Percentiles rank a stretch among this genome's conserved stretches.
Evolutionary conservation across 139 green algal genomes (phyloP).

Genomic region (Chara braunii): DNA sequence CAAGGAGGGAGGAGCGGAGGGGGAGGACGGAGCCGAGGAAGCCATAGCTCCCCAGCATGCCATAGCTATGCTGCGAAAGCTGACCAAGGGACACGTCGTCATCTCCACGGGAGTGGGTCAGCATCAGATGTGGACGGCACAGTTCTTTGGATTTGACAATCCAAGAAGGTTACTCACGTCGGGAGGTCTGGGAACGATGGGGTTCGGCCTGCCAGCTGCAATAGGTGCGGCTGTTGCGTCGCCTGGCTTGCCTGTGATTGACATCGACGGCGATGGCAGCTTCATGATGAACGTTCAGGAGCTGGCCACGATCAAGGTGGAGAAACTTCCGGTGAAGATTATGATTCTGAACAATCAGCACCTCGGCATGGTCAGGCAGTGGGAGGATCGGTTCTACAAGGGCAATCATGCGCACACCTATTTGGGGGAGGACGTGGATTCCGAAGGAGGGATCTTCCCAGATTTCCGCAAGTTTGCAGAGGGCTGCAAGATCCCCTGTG

Average conservation of each 20-base stretch:
- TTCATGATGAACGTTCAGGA: conserved; percentile 96
- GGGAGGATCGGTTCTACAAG: conserved; percentile 99
- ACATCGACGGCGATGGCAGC: conserved; percentile 96
- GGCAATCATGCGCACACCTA: conserved; percentile 52
- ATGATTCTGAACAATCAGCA: conserved; percentile 99
- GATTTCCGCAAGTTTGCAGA: conserved; percentile 89
- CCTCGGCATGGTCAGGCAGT: conserved; percentile 99
- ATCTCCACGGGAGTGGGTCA: conserved; percentile 96
- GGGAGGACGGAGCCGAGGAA: too few species aligned
- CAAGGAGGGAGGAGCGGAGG: too few species aligned
- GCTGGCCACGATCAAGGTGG: conserved; percentile 85
- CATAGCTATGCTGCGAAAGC: conserved; percentile 81
- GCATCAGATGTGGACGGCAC: conserved; percentile 98
- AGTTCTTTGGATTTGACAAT: conserved; percentile 68
- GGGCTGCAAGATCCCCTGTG: conserved; percentile 43
- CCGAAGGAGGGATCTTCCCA: conserved; percentile 91
- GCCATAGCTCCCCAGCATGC: conserved; percentile 88
- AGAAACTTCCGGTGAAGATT: conserved; percentile 89
- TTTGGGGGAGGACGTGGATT: conserved; percentile 80
- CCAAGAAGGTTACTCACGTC: conserved; percentile 31
- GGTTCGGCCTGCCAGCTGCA: conserved; percentile 91
- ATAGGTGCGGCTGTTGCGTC: conserved; percentile 81
- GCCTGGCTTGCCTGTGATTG: conserved; percentile 79
- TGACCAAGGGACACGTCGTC: conserved; percentile 89
- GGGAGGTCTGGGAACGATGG: conserved; percentile 84